Evolutionary conservation across 192 early-diverging fungal species (phyloP).

Genomic region (Coemansia erecta): DNA sequence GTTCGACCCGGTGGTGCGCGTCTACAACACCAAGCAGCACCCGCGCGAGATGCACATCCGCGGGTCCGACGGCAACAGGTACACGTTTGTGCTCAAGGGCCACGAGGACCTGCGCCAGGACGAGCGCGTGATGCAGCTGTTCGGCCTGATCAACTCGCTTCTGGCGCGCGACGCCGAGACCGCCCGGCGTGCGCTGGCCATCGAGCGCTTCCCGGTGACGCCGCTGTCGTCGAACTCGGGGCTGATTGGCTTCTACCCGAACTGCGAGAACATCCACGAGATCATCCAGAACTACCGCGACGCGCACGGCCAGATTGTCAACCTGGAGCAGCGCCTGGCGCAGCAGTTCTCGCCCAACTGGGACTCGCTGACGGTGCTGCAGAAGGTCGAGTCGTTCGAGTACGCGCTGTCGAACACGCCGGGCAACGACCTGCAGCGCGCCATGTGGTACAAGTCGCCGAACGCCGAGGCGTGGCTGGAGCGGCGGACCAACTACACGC

Average conservation of each 20-base stretch:
- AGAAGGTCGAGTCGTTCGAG: conserved; percentile 96
- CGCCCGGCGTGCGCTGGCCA: conserved; percentile 86
- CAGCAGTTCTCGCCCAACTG: conserved; percentile 87
- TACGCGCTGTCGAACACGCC: conserved; percentile 91
- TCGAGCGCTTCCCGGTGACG: conserved; percentile 89
- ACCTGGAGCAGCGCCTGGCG: conserved; percentile 92
- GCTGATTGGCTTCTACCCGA: conserved; percentile 91
- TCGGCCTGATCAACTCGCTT: conserved; percentile 94
- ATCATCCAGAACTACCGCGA: conserved; percentile 88
- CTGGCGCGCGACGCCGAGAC: conserved; percentile 84
- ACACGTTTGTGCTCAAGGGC: conserved; percentile 91
- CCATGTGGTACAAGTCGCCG: conserved; percentile 93
- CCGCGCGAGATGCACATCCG: conserved; percentile 81
- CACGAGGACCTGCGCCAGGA: conserved; percentile 98
- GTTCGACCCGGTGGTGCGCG: conserved; percentile 79
- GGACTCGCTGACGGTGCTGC: conserved; percentile 85
- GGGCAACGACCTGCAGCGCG: conserved; percentile 92
- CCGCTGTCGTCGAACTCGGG: conserved; percentile 97
- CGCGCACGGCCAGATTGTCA: conserved; percentile 75
- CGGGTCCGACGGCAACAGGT: conserved; percentile 87
- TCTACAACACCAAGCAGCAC: conserved; percentile 90
- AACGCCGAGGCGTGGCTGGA: conserved; percentile 97
- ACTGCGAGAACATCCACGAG: conserved; percentile 90
- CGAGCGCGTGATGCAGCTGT: conserved; percentile 98
- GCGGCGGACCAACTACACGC: conserved; percentile 95